A percentile compares a stretch with the other conserved stretches of the same genome.
phyloP scores from a whole-genome alignment of 2,329 filamentous ascomycete species.

The Purpureocillium takamizusanense region DNA sequence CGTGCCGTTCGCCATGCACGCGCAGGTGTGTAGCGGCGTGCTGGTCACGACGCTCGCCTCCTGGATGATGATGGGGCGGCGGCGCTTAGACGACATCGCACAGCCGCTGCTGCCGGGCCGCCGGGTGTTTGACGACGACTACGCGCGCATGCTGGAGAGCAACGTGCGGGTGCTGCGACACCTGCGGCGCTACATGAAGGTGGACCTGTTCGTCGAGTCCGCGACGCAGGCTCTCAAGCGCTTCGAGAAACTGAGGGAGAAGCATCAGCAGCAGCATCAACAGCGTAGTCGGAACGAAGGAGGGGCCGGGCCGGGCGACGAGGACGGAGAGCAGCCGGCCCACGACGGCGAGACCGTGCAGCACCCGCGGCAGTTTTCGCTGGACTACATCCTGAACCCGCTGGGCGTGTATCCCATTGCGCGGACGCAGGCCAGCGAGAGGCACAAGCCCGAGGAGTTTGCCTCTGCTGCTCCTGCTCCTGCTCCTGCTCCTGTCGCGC shows the following conservation, averaged over 20 bases:
- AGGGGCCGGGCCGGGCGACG: no score
- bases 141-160: background rate
- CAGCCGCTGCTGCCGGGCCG: no score
- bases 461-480: background rate
- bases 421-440: slow-evolving; percentile 3
- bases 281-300: no score
- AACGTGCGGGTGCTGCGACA: slow-evolving; percentile 2
- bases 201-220: slow-evolving; percentile 4
- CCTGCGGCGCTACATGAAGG: slow-evolving; percentile 4
- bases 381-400: slow-evolving; percentile 5
- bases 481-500: background rate
- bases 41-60: slow-evolving; percentile 6
- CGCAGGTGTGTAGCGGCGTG: slow-evolving; percentile 4
- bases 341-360: background rate
- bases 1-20: slow-evolving; percentile 3
- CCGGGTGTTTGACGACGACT: no score
- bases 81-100: no score
- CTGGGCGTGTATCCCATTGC: slow-evolving; percentile 4
- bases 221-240: slow-evolving; percentile 3
- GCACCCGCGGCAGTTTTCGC: slow-evolving; percentile 2
- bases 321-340: no score
- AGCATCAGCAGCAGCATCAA: background rate
- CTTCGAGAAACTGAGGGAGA: slow-evolving; percentile 1
- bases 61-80: background rate
- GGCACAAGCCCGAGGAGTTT: slow-evolving; percentile 3